phyloP scores from a whole-genome alignment of 2,329 filamentous ascomycete species.

The Cadophora malorum region DNA sequence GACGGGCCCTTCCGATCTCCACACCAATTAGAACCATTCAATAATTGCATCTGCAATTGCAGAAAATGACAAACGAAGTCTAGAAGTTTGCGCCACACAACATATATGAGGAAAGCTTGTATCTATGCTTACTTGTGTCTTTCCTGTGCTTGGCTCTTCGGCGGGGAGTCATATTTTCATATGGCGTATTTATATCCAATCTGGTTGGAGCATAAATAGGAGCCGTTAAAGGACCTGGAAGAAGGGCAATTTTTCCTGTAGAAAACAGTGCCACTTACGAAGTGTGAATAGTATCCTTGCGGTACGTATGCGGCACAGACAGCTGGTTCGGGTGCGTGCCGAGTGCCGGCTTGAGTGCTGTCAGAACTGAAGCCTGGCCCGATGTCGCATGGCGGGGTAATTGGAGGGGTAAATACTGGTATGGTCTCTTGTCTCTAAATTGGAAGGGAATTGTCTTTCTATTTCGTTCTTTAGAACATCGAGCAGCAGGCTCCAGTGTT shows the following conservation, averaged over 20 bases:
- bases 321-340: neutral
- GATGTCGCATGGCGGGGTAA: constrained; percentile 3
- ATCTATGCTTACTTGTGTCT: neutral
- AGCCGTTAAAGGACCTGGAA: neutral
- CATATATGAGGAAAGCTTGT: neutral
- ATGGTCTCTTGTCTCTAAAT: too few relatives aligned
- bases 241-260: neutral
- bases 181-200: neutral
- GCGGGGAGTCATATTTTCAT: neutral
- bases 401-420: neutral
- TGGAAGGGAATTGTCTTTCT: too few relatives aligned
- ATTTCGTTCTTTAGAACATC: too few relatives aligned
- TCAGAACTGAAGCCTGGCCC: neutral
- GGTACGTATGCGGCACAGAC: neutral
- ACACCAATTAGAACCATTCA: neutral
- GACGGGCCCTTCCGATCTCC: neutral
- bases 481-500: too few relatives aligned
- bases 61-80: neutral
- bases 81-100: neutral
- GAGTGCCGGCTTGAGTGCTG: neutral
- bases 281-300: neutral
- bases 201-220: constrained; percentile 5
- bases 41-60: too few relatives aligned
- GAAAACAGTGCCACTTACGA: neutral
- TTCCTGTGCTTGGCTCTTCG: neutral